A percentile compares a stretch with the other conserved stretches of the same genome.
Evolutionary conservation across 495 filamentous ascomycete species (phyloP).

Genomic region (Xylaria telfairii): DNA sequence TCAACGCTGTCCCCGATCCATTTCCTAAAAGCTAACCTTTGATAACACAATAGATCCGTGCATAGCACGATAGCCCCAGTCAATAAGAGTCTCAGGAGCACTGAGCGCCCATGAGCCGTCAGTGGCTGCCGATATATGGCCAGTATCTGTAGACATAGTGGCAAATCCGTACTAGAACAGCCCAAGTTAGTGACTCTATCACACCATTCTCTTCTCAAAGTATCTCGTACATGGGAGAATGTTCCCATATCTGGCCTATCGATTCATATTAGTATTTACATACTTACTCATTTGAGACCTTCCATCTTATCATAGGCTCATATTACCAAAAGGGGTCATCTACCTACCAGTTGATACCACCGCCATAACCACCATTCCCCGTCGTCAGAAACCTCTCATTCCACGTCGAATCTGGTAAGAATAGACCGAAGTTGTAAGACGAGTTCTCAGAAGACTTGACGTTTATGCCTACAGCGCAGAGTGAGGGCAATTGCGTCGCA

Average conservation of each 20-base stretch:
- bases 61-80: slow-evolving; percentile 59
- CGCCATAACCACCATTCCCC: slow-evolving; percentile 63
- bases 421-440: slow-evolving; percentile 57
- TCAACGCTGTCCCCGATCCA: too few species aligned
- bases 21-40: slow-evolving; percentile 36
- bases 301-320: not conserved
- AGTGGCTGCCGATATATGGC: slow-evolving; percentile 50
- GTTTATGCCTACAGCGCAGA: slow-evolving; percentile 55
- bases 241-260: slow-evolving; percentile 35
- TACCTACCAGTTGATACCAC: slow-evolving; percentile 51
- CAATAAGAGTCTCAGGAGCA: slow-evolving; percentile 45
- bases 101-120: slow-evolving; percentile 57
- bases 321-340: not conserved
- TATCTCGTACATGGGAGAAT: slow-evolving; percentile 30
- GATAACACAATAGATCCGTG: slow-evolving; percentile 54
- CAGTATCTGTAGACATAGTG: slow-evolving; percentile 60
- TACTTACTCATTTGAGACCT: not conserved
- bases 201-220: too few species aligned
- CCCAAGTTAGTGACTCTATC: not conserved
- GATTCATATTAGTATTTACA: not conserved
- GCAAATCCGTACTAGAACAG: slow-evolving; percentile 55
- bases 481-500: slow-evolving; percentile 48
- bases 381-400: slow-evolving; percentile 60
- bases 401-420: slow-evolving; percentile 54
- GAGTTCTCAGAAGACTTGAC: slow-evolving; percentile 51